Base-by-base conservation (phyloP, 148 eudicot species). In the Hydrangea macrophylla region DNA sequence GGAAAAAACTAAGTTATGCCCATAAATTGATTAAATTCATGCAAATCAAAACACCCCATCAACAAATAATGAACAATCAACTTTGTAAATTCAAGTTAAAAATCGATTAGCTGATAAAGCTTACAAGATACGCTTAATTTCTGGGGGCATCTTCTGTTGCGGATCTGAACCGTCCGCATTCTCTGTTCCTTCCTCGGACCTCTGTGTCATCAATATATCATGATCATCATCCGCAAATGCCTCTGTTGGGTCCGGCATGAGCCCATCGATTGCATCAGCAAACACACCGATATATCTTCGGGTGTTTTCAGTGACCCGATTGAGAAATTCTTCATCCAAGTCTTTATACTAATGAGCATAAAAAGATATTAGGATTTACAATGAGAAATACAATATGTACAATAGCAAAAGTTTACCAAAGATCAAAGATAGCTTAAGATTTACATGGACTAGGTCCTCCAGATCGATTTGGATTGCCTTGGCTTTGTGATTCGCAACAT, bases 191-290 rank as follows among this genome's bases (percentile, higher is more conserved):
- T 94, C 96, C 62, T 81, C 92, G 8, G 87, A 71, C 84, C 97
- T 85, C 83, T 95, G 99, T 65, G 99, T 87, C 99, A 95, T 88
- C 75, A 89, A 57, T 62, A 91, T 82, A 75, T 95, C 99, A 66
- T 87, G 87, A 65, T 95, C 99, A 77, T 95, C 99, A 60, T 91
- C 99, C 15, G 84, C 85, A 68, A 91, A 82, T 13, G 85, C 89
- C 85, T 95, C 99, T 0, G 96, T 91, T 0, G 99, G 84, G 68
- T 95, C 97, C 6, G 99, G 99, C 82, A 91, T 76, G 7, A 95
- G 73, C 75, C 78, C 96, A 62, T 91, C 99, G 18, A 95, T 85
- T 0, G 99, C 99, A 62, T 86, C 86, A 0, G 96, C 90, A 61
- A 95, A 95, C 57, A 91, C 69, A 5, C 83, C 88, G 57, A 95